These are phyloP conservation scores for Herpetomonas samuelpessoai DNA, from an alignment of 208 protist genomes.

Conservation along the genomic window DNA sequence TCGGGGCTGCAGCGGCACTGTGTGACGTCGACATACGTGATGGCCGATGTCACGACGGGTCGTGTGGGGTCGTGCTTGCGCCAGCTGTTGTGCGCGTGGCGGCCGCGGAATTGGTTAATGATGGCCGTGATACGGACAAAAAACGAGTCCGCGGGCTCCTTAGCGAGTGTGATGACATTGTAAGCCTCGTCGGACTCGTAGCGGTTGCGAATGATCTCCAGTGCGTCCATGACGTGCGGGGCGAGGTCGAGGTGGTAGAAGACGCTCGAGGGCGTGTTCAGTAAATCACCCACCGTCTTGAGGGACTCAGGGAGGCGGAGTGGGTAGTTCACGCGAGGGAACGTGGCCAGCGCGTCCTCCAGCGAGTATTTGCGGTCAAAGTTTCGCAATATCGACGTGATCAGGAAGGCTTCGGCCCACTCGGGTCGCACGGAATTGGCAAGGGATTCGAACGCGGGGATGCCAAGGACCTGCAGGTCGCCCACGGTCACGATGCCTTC, in stretches of 20 bases:
- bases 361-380: slow-evolving; percentile 54
- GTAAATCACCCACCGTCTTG: slow-evolving; percentile 48
- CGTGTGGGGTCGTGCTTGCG: slow-evolving; percentile 79
- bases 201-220: slow-evolving; percentile 66
- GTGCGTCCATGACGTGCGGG: slow-evolving; percentile 59
- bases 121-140: slow-evolving; percentile 37
- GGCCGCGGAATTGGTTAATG: slow-evolving; percentile 41
- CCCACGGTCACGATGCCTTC: slow-evolving; percentile 63
- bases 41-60: slow-evolving; percentile 79
- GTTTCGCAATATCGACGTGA: slow-evolving; percentile 50
- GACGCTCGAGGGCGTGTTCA: slow-evolving; percentile 35
- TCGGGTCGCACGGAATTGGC: slow-evolving; percentile 26
- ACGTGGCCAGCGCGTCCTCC: slow-evolving; percentile 47
- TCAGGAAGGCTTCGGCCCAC: slow-evolving; percentile 53
- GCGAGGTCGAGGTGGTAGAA: slow-evolving; percentile 46
- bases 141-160: slow-evolving; percentile 52
- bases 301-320: slow-evolving; percentile 33
- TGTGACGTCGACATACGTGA: slow-evolving; percentile 81
- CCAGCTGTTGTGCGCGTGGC: slow-evolving; percentile 78
- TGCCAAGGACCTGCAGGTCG: slow-evolving; percentile 77
- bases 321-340: slow-evolving; percentile 47
- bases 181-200: slow-evolving; percentile 58
- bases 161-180: slow-evolving; percentile 54
- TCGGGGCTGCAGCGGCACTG: slow-evolving; percentile 45
- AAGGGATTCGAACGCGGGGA: slow-evolving; percentile 65